Base-by-base conservation (phyloP, 2,329 filamentous ascomycete species). In the Aspergillus eucalypticola region DNA sequence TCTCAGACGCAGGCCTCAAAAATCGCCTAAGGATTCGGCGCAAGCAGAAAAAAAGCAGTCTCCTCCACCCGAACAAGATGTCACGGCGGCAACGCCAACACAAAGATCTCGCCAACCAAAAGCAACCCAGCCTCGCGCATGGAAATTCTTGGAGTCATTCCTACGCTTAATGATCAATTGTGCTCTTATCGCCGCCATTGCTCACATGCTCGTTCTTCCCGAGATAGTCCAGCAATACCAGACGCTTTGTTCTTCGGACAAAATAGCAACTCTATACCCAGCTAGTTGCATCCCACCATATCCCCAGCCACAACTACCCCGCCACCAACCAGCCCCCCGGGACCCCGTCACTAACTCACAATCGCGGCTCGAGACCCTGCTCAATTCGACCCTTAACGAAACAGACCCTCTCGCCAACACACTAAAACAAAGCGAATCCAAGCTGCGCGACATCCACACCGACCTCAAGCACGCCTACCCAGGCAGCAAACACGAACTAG, bases 161-260 rank as follows among this genome's bases (percentile, higher is more conserved):
- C 21, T 68, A 39, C 68, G 70, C 52, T 56, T 38, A 5, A 27
- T 65, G 21, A 59, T 71, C 62, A 75, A 75, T 56, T 42, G 64
- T 11, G 35, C 72, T 23, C 64, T 75, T 38, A 52, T 71, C 57
- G 64, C 64, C n/a, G 54, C 67, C 29, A 75, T 76, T 58, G 57
- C 68, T 17, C 73, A 76, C 60, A 60, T 75, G 10, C 69, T 75
- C 44, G 60, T 75, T 29, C 61, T 76, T 15, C 74, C 74, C n/a
- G 74, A 76, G 60, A 41, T 75, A 10, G 63, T 75, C 60, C 69
- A 73, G 23, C 73, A 75, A 58, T 66, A 67, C 38, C 73, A 70
- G 50, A 60, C 60, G 27, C 63, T 74, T 27, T 76, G 74, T 59
- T 53, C 54, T 3, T 56, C 73, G 8, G 60, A 64, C 11, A 35